Percentiles rank a stretch among this genome's conserved stretches.
Conservation (phyloP, 345 rosid species). For the Sonneratia caseolaris region DNA sequence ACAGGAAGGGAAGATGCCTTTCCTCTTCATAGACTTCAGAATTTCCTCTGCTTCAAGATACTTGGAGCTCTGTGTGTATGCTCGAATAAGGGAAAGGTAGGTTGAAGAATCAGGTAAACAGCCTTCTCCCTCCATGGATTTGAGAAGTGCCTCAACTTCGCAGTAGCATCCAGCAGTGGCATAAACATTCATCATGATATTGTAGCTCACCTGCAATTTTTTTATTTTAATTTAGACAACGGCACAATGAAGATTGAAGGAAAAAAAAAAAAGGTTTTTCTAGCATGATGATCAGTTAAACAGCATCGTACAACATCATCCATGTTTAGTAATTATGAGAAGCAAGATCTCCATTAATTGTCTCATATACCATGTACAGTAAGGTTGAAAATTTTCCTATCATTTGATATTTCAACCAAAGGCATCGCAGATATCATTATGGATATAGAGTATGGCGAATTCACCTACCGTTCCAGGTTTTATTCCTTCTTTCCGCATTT, state of each 20-base stretch:
- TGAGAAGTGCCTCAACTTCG: slow-evolving; percentile 45
- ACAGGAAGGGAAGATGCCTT: slow-evolving; percentile 36
- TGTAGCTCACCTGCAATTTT: slow-evolving; percentile 60
- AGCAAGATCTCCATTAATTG: neutral
- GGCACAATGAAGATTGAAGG: neutral
- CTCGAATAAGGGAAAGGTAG: slow-evolving; percentile 47
- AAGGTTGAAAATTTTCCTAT: neutral
- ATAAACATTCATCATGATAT: slow-evolving; percentile 46
- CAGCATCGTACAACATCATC: neutral
- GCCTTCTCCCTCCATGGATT: slow-evolving; percentile 50
- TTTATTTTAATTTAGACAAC: neutral
- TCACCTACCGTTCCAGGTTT: slow-evolving; percentile 59
- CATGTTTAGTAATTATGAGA: neutral
- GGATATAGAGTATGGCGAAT: neutral
- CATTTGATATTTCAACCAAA: neutral
- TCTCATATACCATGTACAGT: neutral
- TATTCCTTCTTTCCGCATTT: slow-evolving; percentile 66
- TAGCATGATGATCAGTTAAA: neutral
- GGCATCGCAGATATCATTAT: neutral
- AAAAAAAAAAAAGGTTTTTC: neutral
- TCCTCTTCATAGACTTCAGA: slow-evolving; percentile 37
- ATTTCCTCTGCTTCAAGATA: slow-evolving; percentile 52
- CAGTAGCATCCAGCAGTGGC: slow-evolving; percentile 31
- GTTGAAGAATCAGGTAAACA: slow-evolving; percentile 35
- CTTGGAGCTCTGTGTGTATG: slow-evolving; percentile 42